Percentiles rank a stretch among this genome's conserved stretches.
phyloP scores from a whole-genome alignment of 805 yeast species.

The Myxozyma udenii region DNA sequence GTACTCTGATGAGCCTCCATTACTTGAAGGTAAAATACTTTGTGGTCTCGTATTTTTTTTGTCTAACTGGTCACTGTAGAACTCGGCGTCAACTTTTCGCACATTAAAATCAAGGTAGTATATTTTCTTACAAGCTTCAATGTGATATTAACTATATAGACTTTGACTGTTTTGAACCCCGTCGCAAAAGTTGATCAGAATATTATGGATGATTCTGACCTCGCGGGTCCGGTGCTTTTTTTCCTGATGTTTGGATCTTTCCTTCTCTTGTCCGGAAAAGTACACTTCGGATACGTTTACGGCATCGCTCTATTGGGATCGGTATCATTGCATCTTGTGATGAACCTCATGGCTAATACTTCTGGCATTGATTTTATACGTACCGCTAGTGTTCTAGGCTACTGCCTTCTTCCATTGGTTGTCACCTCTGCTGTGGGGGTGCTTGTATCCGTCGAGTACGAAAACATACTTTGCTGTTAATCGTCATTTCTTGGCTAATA shows the following conservation, averaged over 20 bases:
- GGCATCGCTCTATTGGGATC: slow-evolving; percentile 95
- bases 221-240: slow-evolving; percentile 92
- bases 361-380: slow-evolving; percentile 49
- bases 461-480: not conserved
- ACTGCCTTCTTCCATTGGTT: slow-evolving; percentile 87
- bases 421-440: slow-evolving; percentile 70
- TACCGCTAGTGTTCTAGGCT: slow-evolving; percentile 90
- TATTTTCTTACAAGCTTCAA: not conserved
- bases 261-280: slow-evolving; percentile 78
- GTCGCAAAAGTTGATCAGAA: slow-evolving; percentile 64
- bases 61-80: slow-evolving; percentile 46
- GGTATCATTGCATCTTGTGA: slow-evolving; percentile 72
- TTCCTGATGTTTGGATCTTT: slow-evolving; percentile 83
- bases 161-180: slow-evolving; percentile 82
- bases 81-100: slow-evolving; percentile 85
- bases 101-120: slow-evolving; percentile 64
- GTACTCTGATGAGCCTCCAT: slow-evolving; percentile 90
- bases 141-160: slow-evolving; percentile 38
- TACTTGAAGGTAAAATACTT: slow-evolving; percentile 52
- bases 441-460: slow-evolving; percentile 56
- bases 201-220: slow-evolving; percentile 80
- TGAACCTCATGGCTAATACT: slow-evolving; percentile 73
- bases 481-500: not conserved
- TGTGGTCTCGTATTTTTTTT: not conserved
- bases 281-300: slow-evolving; percentile 94